Conservation (phyloP, 2,329 filamentous ascomycete species). For the Fusarium oxysporum region DNA sequence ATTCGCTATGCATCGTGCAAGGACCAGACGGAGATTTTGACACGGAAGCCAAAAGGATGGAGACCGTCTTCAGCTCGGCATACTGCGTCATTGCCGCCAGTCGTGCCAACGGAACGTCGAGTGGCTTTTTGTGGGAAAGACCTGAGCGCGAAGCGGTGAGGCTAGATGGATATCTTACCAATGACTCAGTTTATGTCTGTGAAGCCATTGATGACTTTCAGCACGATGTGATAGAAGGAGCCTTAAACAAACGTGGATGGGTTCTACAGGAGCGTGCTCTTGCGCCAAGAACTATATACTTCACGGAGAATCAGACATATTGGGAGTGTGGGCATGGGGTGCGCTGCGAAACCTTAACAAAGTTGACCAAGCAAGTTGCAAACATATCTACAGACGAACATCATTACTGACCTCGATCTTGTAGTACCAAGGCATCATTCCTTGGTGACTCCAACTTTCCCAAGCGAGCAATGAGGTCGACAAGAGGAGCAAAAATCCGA, state of each 20-base stretch:
- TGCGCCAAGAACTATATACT: slow-evolving; percentile 32
- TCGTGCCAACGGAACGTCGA: slow-evolving; percentile 7
- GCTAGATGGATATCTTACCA: not conserved
- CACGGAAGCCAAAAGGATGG: slow-evolving; percentile 2
- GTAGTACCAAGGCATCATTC: slow-evolving; percentile 23
- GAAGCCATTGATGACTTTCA: slow-evolving; percentile 31
- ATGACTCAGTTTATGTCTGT: slow-evolving; percentile 12
- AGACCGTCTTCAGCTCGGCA: not conserved
- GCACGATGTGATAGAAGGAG: slow-evolving; percentile 23
- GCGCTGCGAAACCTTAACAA: slow-evolving; percentile 26
- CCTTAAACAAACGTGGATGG: slow-evolving; percentile 14
- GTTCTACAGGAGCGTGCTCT: slow-evolving; percentile 25
- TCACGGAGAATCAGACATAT: slow-evolving; percentile 29
- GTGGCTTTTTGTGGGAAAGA: slow-evolving; percentile 9
- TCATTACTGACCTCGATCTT: not conserved
- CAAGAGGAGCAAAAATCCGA: slow-evolving; percentile 25
- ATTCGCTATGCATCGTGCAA: slow-evolving; percentile 23
- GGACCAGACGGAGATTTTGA: slow-evolving; percentile 1
- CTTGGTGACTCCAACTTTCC: slow-evolving; percentile 40
- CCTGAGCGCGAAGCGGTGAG: not conserved
- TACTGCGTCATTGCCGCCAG: slow-evolving; percentile 13
- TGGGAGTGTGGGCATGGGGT: slow-evolving; percentile 36
- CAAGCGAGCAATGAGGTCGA: not conserved
- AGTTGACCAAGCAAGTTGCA: slow-evolving; percentile 31
- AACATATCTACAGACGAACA: not conserved